Percentiles rank a stretch among this genome's conserved stretches.
Evolutionary conservation across 352 stramenopile species (phyloP).

Genomic region (Globisporangium orthogonon): DNA sequence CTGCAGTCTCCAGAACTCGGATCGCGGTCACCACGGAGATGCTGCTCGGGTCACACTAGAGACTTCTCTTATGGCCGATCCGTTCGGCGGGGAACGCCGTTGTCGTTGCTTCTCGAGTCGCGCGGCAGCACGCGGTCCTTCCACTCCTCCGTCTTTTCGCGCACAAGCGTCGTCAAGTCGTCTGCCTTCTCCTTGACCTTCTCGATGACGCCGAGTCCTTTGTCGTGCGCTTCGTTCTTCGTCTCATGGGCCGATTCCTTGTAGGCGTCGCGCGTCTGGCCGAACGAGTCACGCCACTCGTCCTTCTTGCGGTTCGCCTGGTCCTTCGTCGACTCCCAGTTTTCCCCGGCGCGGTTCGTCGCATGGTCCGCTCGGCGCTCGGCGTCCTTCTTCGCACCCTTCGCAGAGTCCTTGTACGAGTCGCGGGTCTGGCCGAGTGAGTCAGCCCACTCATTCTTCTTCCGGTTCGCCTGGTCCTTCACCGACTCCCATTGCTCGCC

Average conservation of each 20-base stretch:
- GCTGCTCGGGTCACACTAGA: too few relatives aligned
- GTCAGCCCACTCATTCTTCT: too few relatives aligned
- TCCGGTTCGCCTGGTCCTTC: too few relatives aligned
- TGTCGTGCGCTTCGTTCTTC: slow-evolving; percentile 11
- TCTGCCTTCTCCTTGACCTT: slow-evolving; percentile 26
- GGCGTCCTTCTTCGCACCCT: too few relatives aligned
- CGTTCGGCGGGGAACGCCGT: not conserved
- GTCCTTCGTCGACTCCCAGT: slow-evolving; percentile 1
- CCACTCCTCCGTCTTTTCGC: slow-evolving; percentile 24
- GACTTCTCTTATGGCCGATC: too few relatives aligned
- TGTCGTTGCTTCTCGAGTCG: slow-evolving; percentile 3
- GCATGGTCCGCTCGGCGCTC: not conserved
- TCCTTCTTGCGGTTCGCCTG: slow-evolving; percentile 10
- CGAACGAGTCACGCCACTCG: slow-evolving; percentile 7
- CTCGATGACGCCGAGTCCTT: slow-evolving; percentile 1
- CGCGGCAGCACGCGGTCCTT: slow-evolving; percentile 21
- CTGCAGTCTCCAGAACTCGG: too few relatives aligned
- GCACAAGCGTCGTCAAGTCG: slow-evolving; percentile 19
- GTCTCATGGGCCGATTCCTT: slow-evolving; percentile 21
- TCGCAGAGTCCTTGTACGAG: too few relatives aligned
- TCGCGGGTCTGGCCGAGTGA: too few relatives aligned
- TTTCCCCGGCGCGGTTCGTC: slow-evolving; percentile 4
- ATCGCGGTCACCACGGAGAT: too few relatives aligned
- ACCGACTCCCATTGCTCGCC: too few relatives aligned
- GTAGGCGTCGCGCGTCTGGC: slow-evolving; percentile 9